phyloP scores from a whole-genome alignment of 2,329 filamentous ascomycete genomes.

The Fusarium nematophilum region DNA sequence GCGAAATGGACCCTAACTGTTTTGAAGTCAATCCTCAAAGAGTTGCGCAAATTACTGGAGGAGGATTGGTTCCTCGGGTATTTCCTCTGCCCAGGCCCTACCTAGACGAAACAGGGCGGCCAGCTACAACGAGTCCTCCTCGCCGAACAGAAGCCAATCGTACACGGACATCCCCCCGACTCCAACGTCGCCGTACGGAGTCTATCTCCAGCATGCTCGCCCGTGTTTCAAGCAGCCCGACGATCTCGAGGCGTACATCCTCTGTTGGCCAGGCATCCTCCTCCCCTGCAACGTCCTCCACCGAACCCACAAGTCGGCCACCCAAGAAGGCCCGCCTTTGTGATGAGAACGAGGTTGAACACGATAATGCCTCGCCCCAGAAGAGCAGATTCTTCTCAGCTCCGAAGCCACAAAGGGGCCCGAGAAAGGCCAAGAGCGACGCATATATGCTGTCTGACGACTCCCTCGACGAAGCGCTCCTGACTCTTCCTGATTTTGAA shows the following conservation, averaged over 20 bases:
- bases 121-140: conserved; percentile 18
- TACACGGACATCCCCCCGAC: conserved; percentile 51
- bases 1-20: conserved; percentile 72
- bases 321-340: conserved; percentile 69
- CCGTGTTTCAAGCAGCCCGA: conserved; percentile 37
- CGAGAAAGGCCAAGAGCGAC: conserved; percentile 51
- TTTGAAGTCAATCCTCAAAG: conserved; percentile 64
- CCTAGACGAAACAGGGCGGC: conserved; percentile 52
- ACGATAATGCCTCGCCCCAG: conserved; percentile 50
- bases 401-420: conserved; percentile 41
- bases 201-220: conserved; percentile 60
- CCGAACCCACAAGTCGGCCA: conserved; percentile 53
- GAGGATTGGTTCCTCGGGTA: conserved; percentile 64
- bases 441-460: conserved; percentile 65
- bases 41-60: conserved; percentile 60
- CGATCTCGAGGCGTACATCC: conserved; percentile 27
- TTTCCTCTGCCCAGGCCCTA: conserved; percentile 71
- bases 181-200: conserved; percentile 64
- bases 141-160: conserved; percentile 28
- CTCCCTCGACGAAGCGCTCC: conserved; percentile 66
- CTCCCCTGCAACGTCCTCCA: conserved; percentile 17
- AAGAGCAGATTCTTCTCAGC: conserved; percentile 67
- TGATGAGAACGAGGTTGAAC: conserved; percentile 57
- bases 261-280: conserved; percentile 21
- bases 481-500: conserved; percentile 63